These are phyloP conservation scores for Microthlaspi erraticum DNA, from an alignment of 345 rosid species.

Conservation along the genomic window DNA sequence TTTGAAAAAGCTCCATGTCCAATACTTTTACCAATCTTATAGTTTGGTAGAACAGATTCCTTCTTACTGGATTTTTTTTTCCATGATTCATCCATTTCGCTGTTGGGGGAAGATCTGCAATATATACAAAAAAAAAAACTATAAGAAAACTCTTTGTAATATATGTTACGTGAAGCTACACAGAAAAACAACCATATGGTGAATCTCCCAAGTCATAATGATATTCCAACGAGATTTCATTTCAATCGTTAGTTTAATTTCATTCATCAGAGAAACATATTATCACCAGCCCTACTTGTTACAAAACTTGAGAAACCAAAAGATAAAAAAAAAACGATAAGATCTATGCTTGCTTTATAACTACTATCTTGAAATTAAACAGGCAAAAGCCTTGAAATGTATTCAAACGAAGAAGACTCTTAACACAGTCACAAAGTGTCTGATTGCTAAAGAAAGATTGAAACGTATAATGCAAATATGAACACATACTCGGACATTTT, in stretches of 20 bases:
- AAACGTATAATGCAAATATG: not conserved
- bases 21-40: constrained; percentile 73
- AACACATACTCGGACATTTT: not conserved
- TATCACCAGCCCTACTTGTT: not conserved
- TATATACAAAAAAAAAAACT: not conserved
- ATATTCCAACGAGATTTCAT: no score
- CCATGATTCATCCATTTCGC: constrained; percentile 54
- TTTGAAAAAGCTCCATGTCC: constrained; percentile 87
- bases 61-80: constrained; percentile 47
- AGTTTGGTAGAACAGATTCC: constrained; percentile 57
- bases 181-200: not conserved
- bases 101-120: constrained; percentile 4
- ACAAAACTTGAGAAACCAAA: not conserved
- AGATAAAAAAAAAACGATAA: no score
- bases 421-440: not conserved
- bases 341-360: not conserved
- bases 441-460: not conserved
- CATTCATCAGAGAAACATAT: not conserved
- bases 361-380: not conserved
- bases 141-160: no score
- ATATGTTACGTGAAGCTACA: not conserved
- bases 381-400: not conserved
- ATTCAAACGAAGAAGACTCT: not conserved
- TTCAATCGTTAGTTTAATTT: no score
- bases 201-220: not conserved